phyloP scores from a whole-genome alignment of 2,329 filamentous ascomycete genomes.

The Acrocalymma vagum region DNA sequence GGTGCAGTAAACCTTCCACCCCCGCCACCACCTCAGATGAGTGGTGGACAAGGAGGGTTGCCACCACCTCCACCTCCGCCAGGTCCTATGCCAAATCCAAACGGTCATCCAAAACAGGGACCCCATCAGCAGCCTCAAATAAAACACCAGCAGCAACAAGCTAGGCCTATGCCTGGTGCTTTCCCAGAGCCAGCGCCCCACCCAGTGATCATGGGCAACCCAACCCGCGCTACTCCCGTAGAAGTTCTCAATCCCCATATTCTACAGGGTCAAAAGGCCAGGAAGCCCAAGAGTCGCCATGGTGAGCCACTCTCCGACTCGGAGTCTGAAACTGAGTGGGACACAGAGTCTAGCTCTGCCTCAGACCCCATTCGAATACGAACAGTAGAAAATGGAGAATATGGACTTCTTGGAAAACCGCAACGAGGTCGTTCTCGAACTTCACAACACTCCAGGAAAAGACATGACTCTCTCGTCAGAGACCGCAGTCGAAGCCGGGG shows the following conservation, averaged over 20 bases:
- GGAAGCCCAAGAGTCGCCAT: constrained; percentile 16
- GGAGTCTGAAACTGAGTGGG: constrained; percentile 21
- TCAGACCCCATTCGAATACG: constrained; percentile 20
- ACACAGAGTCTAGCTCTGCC: constrained; percentile 12
- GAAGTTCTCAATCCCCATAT: constrained; percentile 15
- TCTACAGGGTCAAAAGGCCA: constrained; percentile 24
- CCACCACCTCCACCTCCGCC: constrained; percentile 7
- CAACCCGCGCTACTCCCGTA: constrained; percentile 3
- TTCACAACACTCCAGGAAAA: constrained; percentile 16
- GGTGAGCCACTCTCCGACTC: constrained; percentile 19
- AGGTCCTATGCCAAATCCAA: constrained; percentile 1
- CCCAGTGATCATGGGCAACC: constrained; percentile 16
- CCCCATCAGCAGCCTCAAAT: constrained; percentile 3
- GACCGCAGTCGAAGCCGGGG: constrained; percentile 18
- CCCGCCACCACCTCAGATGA: constrained; percentile 18
- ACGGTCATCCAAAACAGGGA: constrained; percentile 2
- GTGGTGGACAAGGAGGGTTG: neutral
- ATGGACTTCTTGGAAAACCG: constrained; percentile 18
- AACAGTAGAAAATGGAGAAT: constrained; percentile 30
- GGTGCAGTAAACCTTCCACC: constrained; percentile 2
- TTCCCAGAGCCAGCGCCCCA: constrained; percentile 17
- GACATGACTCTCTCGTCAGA: constrained; percentile 18
- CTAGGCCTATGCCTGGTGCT: constrained; percentile 22
- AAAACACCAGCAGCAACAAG: constrained; percentile 7
- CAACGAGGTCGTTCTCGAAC: constrained; percentile 23